phyloP scores from a whole-genome alignment of 2,329 filamentous ascomycete species.

The Trichophyton schoenleinii region DNA sequence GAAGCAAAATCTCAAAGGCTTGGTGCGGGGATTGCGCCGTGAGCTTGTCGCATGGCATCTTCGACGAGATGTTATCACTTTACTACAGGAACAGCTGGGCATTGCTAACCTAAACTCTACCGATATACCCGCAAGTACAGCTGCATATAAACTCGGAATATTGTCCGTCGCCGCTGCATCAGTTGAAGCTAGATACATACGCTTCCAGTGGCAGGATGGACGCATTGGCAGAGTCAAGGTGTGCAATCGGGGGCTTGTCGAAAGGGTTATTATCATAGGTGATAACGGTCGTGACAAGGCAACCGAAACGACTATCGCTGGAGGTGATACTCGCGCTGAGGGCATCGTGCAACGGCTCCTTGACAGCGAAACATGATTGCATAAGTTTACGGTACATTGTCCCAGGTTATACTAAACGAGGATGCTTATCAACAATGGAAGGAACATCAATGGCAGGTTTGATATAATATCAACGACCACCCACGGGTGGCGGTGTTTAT shows the following conservation, averaged over 20 bases:
- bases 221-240: conserved; percentile 33
- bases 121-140: not conserved
- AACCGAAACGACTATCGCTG: conserved; percentile 24
- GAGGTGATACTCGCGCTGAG: conserved; percentile 26
- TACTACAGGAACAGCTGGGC: conserved; percentile 24
- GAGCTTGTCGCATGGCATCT: conserved; percentile 33
- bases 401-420: too few species aligned
- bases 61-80: conserved; percentile 26
- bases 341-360: conserved; percentile 22
- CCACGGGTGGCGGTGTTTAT: not conserved
- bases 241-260: conserved; percentile 28
- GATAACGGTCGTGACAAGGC: conserved; percentile 28
- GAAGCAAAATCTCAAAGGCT: conserved; percentile 26
- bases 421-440: too few species aligned
- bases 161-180: conserved; percentile 24
- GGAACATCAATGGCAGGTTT: too few species aligned
- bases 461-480: not conserved
- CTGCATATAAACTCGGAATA: conserved; percentile 22
- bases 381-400: not conserved
- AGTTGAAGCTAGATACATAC: conserved; percentile 31
- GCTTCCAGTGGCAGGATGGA: conserved; percentile 34
- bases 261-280: conserved; percentile 33
- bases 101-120: conserved; percentile 11
- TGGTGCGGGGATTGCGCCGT: conserved; percentile 29
- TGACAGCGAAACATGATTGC: not conserved